Conservation (phyloP, 768 basidiomycete species). For the Fibroporia radiculosa region DNA sequence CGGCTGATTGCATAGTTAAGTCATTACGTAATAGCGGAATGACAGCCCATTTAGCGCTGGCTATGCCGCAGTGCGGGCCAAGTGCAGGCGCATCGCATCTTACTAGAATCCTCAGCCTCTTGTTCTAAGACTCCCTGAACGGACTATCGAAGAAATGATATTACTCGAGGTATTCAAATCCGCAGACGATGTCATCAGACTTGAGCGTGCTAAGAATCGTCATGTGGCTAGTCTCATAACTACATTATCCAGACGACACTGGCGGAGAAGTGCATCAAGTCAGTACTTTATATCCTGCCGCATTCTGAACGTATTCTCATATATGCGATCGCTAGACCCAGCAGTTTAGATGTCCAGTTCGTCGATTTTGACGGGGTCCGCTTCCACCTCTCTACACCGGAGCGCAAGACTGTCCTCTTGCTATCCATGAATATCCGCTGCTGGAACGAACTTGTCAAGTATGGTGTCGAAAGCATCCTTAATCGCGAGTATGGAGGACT, state of each 20-base stretch:
- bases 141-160: too few species aligned
- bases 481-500: slow-evolving; percentile 76
- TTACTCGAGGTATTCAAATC: slow-evolving; percentile 62
- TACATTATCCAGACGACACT: slow-evolving; percentile 89
- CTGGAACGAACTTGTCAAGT: slow-evolving; percentile 88
- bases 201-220: not conserved
- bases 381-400: slow-evolving; percentile 86
- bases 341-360: slow-evolving; percentile 88
- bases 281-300: slow-evolving; percentile 22
- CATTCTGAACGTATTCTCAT: slow-evolving; percentile 5
- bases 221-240: slow-evolving; percentile 74
- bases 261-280: slow-evolving; percentile 83
- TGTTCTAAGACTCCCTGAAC: too few species aligned
- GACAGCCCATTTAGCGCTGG: too few species aligned
- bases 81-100: too few species aligned
- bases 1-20: too few species aligned
- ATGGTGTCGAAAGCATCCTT: slow-evolving; percentile 77
- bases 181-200: not conserved
- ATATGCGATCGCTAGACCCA: slow-evolving; percentile 52
- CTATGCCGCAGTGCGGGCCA: too few species aligned
- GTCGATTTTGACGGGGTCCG: slow-evolving; percentile 97
- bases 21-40: too few species aligned
- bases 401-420: slow-evolving; percentile 61
- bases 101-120: too few species aligned
- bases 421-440: slow-evolving; percentile 97